Base-by-base conservation (phyloP, 495 filamentous ascomycete species). In the Aspergillus hancockii region DNA sequence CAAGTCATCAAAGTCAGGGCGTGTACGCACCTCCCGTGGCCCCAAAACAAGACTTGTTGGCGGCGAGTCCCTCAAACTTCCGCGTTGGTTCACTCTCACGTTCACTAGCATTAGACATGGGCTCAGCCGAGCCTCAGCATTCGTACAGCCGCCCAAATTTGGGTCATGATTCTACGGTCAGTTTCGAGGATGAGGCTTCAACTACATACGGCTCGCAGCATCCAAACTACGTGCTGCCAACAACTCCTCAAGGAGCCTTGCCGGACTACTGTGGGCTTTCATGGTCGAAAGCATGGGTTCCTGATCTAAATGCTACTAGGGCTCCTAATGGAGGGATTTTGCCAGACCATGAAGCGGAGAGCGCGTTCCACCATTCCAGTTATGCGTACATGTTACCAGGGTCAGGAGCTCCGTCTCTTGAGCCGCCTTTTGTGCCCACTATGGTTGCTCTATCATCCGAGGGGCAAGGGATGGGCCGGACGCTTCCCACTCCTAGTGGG, bases 401-500 rank as follows among this genome's bases (percentile, higher is more conserved):
- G 50, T 74, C 66, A 3, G 64, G 52, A 21, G 52, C 61, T 8
- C 52, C 63, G 23, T 57, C 68, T 30, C 54, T 41, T 13, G 72
- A 73, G 6, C 36, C 71, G 9, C 61, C 63, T 25, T 46, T 60
- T 6, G 46, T 62, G 19, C 58, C 69, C 8, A 57, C 63, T 9
- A 61, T 72, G 52, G 55, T 46, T 45, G 60, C 68, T 8, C 53
- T 71, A 10, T 61, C 69, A 1, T 47, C 65, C 12, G 67, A 75
- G 2, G 40, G 34, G 8, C 60, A 69, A 40, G 68, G 64, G 3
- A 43, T 61, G 49, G 71, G 74, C 54, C 69, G 79, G 31, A 79
- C 63, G 13, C 64, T 79, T 16, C 79, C 77, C 14, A 75, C 63
- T 31, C 74, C 75, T 50, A 69, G 67, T 6, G 64, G 63, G 13